Evolutionary conservation across 1,284 basidiomycete species (phyloP).

Genomic region (Ganoderma resinaceum): DNA sequence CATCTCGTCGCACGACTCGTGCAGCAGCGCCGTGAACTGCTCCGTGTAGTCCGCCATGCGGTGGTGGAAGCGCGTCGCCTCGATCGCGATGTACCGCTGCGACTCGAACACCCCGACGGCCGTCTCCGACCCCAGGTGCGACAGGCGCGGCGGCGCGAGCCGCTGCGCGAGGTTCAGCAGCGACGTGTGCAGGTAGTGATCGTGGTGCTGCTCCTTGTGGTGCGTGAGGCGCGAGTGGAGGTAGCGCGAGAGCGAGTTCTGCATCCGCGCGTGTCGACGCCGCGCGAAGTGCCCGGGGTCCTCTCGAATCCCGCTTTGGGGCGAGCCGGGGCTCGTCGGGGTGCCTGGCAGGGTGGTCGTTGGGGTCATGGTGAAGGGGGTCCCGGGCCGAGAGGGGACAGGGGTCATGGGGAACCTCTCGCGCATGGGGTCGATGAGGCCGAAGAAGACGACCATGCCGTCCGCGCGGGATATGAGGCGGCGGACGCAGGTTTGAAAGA

Average conservation of each 20-base stretch:
- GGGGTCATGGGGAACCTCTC: conserved; percentile 66
- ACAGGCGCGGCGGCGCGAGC: conserved; percentile 22
- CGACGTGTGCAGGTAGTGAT: conserved; percentile 38
- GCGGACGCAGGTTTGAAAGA: conserved; percentile 58
- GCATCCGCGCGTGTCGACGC: conserved; percentile 18
- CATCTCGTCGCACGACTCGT: conserved; percentile 63
- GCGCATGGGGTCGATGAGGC: conserved; percentile 63
- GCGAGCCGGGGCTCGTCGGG: conserved; percentile 13
- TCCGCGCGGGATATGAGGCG: conserved; percentile 65
- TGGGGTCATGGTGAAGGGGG: conserved; percentile 39
- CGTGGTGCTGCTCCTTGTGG: conserved; percentile 35
- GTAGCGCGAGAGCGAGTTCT: conserved; percentile 32
- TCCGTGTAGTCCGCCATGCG: conserved; percentile 58
- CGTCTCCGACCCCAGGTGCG: conserved; percentile 46
- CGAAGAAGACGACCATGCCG: conserved; percentile 72
- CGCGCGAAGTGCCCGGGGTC: conserved; percentile 17
- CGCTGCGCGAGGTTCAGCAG: conserved; percentile 38
- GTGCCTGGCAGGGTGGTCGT: conserved; percentile 21
- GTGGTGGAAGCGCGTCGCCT: conserved; percentile 63
- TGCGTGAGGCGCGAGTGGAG: conserved; percentile 29
- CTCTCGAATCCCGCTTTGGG: conserved; percentile 13
- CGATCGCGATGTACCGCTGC: conserved; percentile 80
- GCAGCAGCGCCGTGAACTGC: conserved; percentile 60
- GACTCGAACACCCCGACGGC: conserved; percentile 86
- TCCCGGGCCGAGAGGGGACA: conserved; percentile 47